Base-by-base conservation (phyloP, 352 stramenopile species). In the Phytophthora sp. region DNA sequence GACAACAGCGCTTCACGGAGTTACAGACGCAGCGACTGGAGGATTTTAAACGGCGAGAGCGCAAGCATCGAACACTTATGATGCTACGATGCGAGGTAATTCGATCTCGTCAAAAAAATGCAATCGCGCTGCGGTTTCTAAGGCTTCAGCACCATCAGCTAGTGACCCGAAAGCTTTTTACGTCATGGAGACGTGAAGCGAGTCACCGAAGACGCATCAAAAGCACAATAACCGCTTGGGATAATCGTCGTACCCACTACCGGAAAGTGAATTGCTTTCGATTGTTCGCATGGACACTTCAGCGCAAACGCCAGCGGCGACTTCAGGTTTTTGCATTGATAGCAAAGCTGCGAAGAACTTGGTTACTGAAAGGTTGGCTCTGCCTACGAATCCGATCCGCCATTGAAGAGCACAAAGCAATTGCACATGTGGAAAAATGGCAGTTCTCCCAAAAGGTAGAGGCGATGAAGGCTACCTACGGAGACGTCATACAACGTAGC, bases 281-380 rank as follows among this genome's bases (percentile, higher is more conserved):
- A 9, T 10, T 43, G 3, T 56, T 77, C 13, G 23, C 23, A 49
- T 13, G 17, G 9, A 27, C 23, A 9, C 21, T 71, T 10, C 41
- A 39, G 13, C 35, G 30, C 18, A 64, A 54, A 34, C 37, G 27
- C n/a, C 59, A 69, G 37, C 68, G 39, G 8, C 42, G 50, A 48
- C 32, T 68, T 12, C 56, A 56, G 4, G 50, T 80, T 9, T 48
- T 42, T 21, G 48, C 50, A 0, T 49, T 80, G 34, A 27, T 65
- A 13, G 37, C 46, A 12, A 65, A 59, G 3, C 17, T 51, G 17
- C 32, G n/a, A 27, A 54, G 53, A 39, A 26, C 38, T 17, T 58
- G 37, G 32, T 18, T 80, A 31, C 32, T 73, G 11, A 51, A 21
- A 28, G 60, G 64, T 12, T 80, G 72, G 72, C 30, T 62, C 10